Evolutionary conservation across 495 filamentous ascomycete genomes (phyloP).

Genomic region (Baudoinia panamericana): DNA sequence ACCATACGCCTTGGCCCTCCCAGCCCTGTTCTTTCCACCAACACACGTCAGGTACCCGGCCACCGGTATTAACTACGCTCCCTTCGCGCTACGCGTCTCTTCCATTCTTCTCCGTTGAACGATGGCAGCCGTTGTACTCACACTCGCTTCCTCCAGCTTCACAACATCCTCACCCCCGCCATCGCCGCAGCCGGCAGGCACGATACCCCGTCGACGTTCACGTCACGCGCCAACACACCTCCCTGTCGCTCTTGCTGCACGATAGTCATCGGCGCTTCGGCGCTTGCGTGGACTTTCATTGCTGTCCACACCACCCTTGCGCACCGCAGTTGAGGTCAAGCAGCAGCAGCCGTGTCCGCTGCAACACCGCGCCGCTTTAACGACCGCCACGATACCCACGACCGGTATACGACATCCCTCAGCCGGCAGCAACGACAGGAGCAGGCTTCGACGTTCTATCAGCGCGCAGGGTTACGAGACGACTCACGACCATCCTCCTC

Average conservation of each 20-base stretch:
- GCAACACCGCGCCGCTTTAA: slow-evolving; percentile 16
- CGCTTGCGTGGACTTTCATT: not conserved
- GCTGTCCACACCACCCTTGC: not conserved
- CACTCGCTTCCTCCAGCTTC: not conserved
- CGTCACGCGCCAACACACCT: not conserved
- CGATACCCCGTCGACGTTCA: not conserved
- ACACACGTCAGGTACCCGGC: too few species aligned
- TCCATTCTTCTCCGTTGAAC: too few species aligned
- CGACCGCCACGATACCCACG: slow-evolving; percentile 44
- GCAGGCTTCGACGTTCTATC: slow-evolving; percentile 27
- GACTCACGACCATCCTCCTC: slow-evolving; percentile 38
- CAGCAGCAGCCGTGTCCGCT: slow-evolving; percentile 24
- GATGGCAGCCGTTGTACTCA: too few species aligned
- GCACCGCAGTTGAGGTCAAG: not conserved
- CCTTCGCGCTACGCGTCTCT: too few species aligned
- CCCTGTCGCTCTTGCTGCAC: slow-evolving; percentile 1
- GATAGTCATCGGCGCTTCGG: not conserved
- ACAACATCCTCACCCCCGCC: not conserved
- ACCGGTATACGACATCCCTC: slow-evolving; percentile 40
- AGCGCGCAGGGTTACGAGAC: slow-evolving; percentile 20
- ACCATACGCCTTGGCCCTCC: too few species aligned
- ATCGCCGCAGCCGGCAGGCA: slow-evolving; percentile 1
- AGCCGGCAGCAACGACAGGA: slow-evolving; percentile 43
- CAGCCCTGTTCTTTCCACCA: too few species aligned
- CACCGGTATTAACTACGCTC: too few species aligned